Conservation (phyloP, 768 basidiomycete genomes). For the Psilocybe sp. region DNA sequence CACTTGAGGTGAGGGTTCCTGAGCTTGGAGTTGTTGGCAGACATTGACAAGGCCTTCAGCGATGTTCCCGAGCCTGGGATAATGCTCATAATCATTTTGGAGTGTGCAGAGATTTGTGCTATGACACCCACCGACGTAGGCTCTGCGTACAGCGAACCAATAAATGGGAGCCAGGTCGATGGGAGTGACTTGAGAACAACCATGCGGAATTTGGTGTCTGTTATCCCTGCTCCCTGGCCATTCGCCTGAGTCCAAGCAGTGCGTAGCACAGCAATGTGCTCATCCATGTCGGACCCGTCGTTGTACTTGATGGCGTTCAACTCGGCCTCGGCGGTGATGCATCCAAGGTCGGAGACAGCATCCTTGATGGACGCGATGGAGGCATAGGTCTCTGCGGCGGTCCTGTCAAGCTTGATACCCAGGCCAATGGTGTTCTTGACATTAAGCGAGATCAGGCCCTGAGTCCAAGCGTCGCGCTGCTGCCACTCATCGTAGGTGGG, state of each 20-base stretch:
- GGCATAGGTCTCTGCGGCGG: constrained; percentile 13
- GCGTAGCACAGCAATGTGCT: constrained; percentile 12
- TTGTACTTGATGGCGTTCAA: constrained; percentile 5
- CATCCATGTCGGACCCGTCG: constrained; percentile 10
- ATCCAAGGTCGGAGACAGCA: constrained; percentile 7
- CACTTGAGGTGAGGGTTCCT: constrained; percentile 7
- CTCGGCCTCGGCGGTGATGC: constrained; percentile 1
- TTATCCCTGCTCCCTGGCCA: constrained; percentile 3
- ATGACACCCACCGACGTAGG: constrained; percentile 10
- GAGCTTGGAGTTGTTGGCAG: not conserved
- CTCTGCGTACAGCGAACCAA: constrained; percentile 12
- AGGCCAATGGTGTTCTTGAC: constrained; percentile 15
- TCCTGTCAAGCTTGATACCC: constrained; percentile 13
- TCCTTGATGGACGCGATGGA: constrained; percentile 10
- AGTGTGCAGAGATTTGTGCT: not conserved
- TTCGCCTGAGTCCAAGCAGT: constrained; percentile 5
- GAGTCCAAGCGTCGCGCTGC: constrained; percentile 5
- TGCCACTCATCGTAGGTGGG: constrained; percentile 5
- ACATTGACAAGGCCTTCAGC: not conserved
- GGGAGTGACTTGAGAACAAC: constrained; percentile 20
- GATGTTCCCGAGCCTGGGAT: not conserved
- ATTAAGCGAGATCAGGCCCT: constrained; percentile 4
- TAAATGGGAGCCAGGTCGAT: constrained; percentile 15
- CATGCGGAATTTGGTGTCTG: constrained; percentile 13
- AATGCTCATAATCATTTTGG: not conserved